These are phyloP conservation scores for Linaria vulgaris DNA, from an alignment of 257 asterid genomes.

Conservation along the genomic window DNA sequence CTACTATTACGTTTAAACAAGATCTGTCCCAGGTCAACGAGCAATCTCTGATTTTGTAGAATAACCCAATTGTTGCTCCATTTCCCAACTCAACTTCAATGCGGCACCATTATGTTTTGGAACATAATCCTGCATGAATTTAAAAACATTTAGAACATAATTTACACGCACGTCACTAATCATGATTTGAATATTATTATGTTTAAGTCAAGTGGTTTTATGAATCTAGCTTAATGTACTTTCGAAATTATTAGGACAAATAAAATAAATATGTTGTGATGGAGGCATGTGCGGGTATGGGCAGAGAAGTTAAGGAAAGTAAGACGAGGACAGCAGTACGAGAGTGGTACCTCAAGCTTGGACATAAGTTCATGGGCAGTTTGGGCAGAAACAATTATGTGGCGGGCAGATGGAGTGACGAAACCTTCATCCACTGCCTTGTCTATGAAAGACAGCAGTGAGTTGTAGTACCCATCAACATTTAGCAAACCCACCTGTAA, in stretches of 20 bases:
- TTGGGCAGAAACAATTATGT: constrained; percentile 85
- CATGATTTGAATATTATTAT: too few relatives aligned
- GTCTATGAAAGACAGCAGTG: constrained; percentile 80
- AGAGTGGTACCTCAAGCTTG: constrained; percentile 70
- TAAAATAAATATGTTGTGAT: too few relatives aligned
- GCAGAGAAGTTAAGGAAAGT: background rate
- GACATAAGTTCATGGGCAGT: constrained; percentile 92
- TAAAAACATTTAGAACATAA: too few relatives aligned
- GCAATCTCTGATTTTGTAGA: constrained; percentile 65
- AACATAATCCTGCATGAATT: constrained; percentile 52
- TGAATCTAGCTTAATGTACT: background rate
- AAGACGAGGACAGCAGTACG: background rate
- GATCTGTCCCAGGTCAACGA: constrained; percentile 72
- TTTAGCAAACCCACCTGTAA: constrained; percentile 87
- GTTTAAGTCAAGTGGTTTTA: background rate
- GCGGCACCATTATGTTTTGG: constrained; percentile 59
- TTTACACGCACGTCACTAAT: background rate
- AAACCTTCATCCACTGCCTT: constrained; percentile 97
- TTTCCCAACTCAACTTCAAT: constrained; percentile 83
- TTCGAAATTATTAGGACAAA: background rate
- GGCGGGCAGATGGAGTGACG: constrained; percentile 87
- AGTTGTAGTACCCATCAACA: constrained; percentile 94
- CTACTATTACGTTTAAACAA: too few relatives aligned
- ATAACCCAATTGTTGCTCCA: constrained; percentile 82
- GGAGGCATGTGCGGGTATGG: background rate